Percentiles rank a stretch among this genome's conserved stretches.
Conservation (phyloP, 176 grass and related monocot species). For the Avena sativa region DNA sequence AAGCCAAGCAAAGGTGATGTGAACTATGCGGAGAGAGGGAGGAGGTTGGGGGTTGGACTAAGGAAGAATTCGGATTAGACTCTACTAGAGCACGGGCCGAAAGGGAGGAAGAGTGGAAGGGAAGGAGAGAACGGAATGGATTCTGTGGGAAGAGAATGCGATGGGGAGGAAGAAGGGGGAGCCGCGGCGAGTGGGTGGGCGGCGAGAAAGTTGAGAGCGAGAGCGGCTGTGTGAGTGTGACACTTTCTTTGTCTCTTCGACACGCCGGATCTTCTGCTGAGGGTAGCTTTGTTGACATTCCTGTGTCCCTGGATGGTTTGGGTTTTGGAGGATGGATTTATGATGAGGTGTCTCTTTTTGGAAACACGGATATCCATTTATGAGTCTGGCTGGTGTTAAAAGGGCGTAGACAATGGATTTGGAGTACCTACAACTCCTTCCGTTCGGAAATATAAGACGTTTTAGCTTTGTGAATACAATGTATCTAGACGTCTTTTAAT, state of each 20-base stretch:
- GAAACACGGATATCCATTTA: too few species aligned
- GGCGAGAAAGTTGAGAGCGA: slow-evolving; percentile 49
- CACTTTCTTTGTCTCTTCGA: neutral
- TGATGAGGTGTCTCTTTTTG: neutral
- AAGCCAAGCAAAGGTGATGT: slow-evolving; percentile 51
- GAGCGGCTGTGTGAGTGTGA: neutral
- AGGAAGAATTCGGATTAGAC: slow-evolving; percentile 18
- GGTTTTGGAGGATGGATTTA: neutral
- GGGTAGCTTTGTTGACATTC: neutral
- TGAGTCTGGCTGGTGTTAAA: too few species aligned
- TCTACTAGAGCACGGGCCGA: neutral
- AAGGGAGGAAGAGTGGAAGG: neutral
- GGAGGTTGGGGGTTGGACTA: slow-evolving; percentile 29
- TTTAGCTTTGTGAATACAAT: too few species aligned
- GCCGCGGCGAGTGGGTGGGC: slow-evolving; percentile 47
- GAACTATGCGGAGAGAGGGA: neutral
- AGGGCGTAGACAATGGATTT: neutral
- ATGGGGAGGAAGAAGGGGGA: neutral
- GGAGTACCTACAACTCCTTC: neutral
- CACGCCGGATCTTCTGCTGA: slow-evolving; percentile 12
- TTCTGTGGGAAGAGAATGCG: slow-evolving; percentile 28
- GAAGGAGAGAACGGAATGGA: neutral
- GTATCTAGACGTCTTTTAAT: too few species aligned
- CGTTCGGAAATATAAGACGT: too few species aligned
- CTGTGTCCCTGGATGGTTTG: neutral